Evolutionary conservation across 1,139 yeast species (phyloP).

Genomic region (Fermentozyma sake): DNA sequence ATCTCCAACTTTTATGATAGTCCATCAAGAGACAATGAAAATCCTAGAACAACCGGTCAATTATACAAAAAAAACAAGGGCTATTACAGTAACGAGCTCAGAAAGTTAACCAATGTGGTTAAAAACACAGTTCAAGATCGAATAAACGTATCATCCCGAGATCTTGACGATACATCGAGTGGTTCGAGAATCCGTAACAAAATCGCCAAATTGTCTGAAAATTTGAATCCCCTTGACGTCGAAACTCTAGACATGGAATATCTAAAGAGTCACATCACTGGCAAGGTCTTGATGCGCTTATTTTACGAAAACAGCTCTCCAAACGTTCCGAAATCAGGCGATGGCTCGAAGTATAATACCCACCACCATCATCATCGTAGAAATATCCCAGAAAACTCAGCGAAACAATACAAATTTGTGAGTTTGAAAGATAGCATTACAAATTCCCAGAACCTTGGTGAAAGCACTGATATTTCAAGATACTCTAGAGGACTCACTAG

Average conservation of each 20-base stretch:
- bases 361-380: slow-evolving; percentile 11
- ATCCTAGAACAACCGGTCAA: slow-evolving; percentile 4
- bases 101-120: slow-evolving; percentile 62
- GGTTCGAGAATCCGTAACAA: slow-evolving; percentile 31
- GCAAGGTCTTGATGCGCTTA: slow-evolving; percentile 32
- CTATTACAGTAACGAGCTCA: slow-evolving; percentile 45
- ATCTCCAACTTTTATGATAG: slow-evolving; percentile 4
- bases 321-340: slow-evolving; percentile 3
- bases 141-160: slow-evolving; percentile 29
- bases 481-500: slow-evolving; percentile 34
- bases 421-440: slow-evolving; percentile 37
- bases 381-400: slow-evolving; percentile 1
- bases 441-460: slow-evolving; percentile 15
- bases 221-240: slow-evolving; percentile 35
- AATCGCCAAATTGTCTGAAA: slow-evolving; percentile 36
- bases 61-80: slow-evolving; percentile 19
- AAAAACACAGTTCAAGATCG: slow-evolving; percentile 72
- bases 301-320: slow-evolving; percentile 26
- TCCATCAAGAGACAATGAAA: slow-evolving; percentile 2
- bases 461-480: slow-evolving; percentile 20
- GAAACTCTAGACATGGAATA: slow-evolving; percentile 41
- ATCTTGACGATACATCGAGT: slow-evolving; percentile 22
- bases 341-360: slow-evolving; percentile 4
- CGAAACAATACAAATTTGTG: slow-evolving; percentile 24
- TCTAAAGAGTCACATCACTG: slow-evolving; percentile 28